These are phyloP conservation scores for Ogataea siamensis DNA, from an alignment of 805 yeast genomes.

Conservation along the genomic window DNA sequence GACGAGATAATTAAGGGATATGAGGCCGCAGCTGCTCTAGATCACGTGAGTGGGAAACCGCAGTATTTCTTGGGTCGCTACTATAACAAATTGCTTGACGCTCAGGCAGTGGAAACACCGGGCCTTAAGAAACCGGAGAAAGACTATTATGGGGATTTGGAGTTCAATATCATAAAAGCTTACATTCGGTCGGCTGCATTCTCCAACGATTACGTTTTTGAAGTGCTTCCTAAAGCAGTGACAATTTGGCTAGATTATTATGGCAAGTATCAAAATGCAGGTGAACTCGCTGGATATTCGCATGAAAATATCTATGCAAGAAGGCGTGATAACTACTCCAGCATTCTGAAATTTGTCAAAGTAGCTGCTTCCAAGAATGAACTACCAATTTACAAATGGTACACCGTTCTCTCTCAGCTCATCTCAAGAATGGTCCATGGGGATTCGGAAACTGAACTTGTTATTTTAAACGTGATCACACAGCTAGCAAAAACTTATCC, in stretches of 20 bases:
- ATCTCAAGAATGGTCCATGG: constrained; percentile 74
- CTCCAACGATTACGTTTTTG: constrained; percentile 69
- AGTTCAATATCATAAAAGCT: constrained; percentile 51
- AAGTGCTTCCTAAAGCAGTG: constrained; percentile 84
- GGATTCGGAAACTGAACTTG: constrained; percentile 51
- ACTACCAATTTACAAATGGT: constrained; percentile 65
- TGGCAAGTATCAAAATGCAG: constrained; percentile 33
- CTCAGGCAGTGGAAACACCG: constrained; percentile 40
- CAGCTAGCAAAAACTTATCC: constrained; percentile 67
- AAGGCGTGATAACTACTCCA: constrained; percentile 39
- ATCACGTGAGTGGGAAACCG: constrained; percentile 63
- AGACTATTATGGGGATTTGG: constrained; percentile 48
- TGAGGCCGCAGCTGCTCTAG: constrained; percentile 51
- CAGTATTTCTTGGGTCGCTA: constrained; percentile 78
- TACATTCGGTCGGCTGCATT: constrained; percentile 58
- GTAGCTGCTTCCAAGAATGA: constrained; percentile 37
- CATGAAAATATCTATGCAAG: constrained; percentile 27
- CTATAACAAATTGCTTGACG: constrained; percentile 72
- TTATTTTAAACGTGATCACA: constrained; percentile 57
- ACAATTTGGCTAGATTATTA: constrained; percentile 89
- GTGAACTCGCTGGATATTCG: constrained; percentile 27
- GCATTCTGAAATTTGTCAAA: constrained; percentile 48
- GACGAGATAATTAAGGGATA: constrained; percentile 71
- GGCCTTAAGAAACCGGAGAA: constrained; percentile 29
- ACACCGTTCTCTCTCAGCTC: constrained; percentile 80